phyloP scores from a whole-genome alignment of 1,139 yeast species.

The Candida neerlandica region DNA sequence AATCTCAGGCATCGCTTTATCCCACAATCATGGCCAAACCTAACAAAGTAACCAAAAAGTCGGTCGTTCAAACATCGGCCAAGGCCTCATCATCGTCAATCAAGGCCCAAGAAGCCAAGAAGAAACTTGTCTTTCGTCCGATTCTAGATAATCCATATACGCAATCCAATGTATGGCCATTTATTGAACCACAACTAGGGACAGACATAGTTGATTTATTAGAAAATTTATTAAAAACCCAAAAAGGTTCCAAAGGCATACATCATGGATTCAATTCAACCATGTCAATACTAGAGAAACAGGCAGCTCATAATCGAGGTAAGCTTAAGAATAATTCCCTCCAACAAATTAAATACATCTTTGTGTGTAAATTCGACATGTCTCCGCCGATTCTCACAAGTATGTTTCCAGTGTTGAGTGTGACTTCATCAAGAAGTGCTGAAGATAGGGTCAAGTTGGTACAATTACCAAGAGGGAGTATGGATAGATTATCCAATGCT shows the following conservation, averaged over 20 bases:
- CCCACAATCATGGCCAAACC: background rate
- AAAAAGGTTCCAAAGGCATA: constrained; percentile 27
- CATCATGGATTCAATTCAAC: constrained; percentile 60
- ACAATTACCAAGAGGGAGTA: constrained; percentile 54
- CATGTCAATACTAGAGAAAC: constrained; percentile 50
- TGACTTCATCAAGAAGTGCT: constrained; percentile 40
- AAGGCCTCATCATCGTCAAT: constrained; percentile 35
- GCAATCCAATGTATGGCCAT: constrained; percentile 54
- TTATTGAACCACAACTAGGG: constrained; percentile 40
- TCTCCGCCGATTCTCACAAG: constrained; percentile 48
- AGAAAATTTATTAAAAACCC: constrained; percentile 31
- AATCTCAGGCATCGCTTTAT: no score
- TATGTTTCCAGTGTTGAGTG: constrained; percentile 55
- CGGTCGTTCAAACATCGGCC: constrained; percentile 28
- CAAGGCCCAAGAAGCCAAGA: constrained; percentile 45
- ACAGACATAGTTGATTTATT: constrained; percentile 44
- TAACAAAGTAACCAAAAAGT: constrained; percentile 1
- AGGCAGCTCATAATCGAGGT: constrained; percentile 31
- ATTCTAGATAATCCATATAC: constrained; percentile 63
- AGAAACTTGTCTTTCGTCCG: constrained; percentile 60
- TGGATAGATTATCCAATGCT: constrained; percentile 34
- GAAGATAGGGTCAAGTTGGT: constrained; percentile 47
- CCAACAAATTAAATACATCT: constrained; percentile 37
- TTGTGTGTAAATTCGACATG: constrained; percentile 59
- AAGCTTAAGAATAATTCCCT: constrained; percentile 14